Evolutionary conservation across 805 yeast genomes (phyloP), one percentile per base, ranked within the genome.

Genomic region (Diddensiella santjacobensis): DNA sequence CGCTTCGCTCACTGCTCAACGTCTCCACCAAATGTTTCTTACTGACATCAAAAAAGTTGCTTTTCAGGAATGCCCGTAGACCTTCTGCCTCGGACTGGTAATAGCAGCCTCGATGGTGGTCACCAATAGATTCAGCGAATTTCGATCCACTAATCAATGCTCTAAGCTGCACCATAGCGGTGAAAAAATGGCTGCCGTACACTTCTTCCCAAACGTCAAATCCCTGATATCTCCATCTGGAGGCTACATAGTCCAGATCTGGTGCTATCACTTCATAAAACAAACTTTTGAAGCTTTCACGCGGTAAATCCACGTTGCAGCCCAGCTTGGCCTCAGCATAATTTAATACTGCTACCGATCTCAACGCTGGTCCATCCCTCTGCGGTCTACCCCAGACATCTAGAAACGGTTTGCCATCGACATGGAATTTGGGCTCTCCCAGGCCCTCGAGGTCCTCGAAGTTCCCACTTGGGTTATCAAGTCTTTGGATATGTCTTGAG

Each of bases 121-220:
- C 66, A 20, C 63, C 60, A 39, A 64, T 55, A n/a, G 40, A 48
- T 4, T 36, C 33, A 2, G 75, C 69, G 3, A 68, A 22, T 17
- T 49, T 44, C 10, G 79, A 61, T 0, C 89, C 95, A 50, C 77
- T 67, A 38, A 72, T 67, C 18, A 90, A 57, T 0, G 95, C 85
- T 52, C 81, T 77, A 52, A 85, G 70, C 65, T 89, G 96, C 3
- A 82, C 79, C 58, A 86, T 65, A 11, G 84, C 71, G 1, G 96
- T 90, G 66, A 87, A 91, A 53, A 88, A 81, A 65, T 90, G 97
- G 43, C 71, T 59, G 0, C 90, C 80, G 50, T 79, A 62, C 43
- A 85, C 71, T 65, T 90, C 98, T 68, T 90, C 98, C 98, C 98
- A 90, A 37, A 90, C 71, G 67, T 90, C 97, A 68, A 86, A 91